Percentiles rank a stretch among this genome's conserved stretches.
Evolutionary conservation across 208 protist species (phyloP).

Genomic region (Angomonas ambiguus): DNA sequence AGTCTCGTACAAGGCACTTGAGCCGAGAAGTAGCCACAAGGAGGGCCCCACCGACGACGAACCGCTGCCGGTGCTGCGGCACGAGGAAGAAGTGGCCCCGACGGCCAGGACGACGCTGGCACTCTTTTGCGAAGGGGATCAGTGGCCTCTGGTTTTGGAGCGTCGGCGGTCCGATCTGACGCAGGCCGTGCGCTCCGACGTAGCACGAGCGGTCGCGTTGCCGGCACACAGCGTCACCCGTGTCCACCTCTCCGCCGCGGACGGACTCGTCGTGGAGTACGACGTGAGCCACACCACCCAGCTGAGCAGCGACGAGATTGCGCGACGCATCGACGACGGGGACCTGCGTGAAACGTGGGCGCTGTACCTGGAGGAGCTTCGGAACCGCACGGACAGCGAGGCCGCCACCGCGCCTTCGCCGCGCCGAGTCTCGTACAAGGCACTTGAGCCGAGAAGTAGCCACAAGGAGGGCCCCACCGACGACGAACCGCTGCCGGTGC

Average conservation of each 20-base stretch:
- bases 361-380: not conserved
- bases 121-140: not conserved
- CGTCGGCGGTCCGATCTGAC: not conserved
- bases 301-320: not conserved
- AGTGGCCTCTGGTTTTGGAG: not conserved
- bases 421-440: not conserved
- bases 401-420: not conserved
- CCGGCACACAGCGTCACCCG: not conserved
- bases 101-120: not conserved
- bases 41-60: not conserved
- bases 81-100: not conserved
- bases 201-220: not conserved
- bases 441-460: too few species aligned
- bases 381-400: not conserved
- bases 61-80: not conserved
- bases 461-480: too few species aligned
- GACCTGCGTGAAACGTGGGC: not conserved
- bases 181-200: not conserved
- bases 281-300: not conserved
- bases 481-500: too few species aligned
- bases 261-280: not conserved
- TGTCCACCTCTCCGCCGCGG: not conserved
- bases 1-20: not conserved
- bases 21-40: not conserved
- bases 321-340: not conserved